Conservation (phyloP, 371 early-diverging fungal species). For the Haplosporangium sp. region DNA sequence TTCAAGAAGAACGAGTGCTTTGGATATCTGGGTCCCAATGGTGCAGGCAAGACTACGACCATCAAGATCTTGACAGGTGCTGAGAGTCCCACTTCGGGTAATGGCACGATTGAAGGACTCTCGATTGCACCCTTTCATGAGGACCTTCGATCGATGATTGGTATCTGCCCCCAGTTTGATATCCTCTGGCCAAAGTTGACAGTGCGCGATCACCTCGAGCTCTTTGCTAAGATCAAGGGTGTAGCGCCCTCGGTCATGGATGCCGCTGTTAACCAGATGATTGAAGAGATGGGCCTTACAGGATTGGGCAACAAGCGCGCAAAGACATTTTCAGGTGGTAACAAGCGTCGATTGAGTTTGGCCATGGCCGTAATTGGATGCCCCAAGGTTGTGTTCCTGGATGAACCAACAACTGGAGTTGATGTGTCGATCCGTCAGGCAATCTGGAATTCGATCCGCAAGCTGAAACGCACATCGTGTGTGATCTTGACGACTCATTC, state of each 20-base stretch:
- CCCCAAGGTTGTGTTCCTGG: slow-evolving; percentile 69
- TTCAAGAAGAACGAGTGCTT: slow-evolving; percentile 64
- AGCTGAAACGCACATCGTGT: slow-evolving; percentile 56
- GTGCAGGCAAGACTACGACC: slow-evolving; percentile 66
- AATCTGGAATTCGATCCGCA: slow-evolving; percentile 61
- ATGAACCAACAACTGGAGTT: slow-evolving; percentile 73
- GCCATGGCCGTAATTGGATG: slow-evolving; percentile 67
- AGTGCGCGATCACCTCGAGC: slow-evolving; percentile 58
- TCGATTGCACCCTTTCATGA: slow-evolving; percentile 50
- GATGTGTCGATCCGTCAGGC: slow-evolving; percentile 59
- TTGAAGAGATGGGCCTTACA: slow-evolving; percentile 54
- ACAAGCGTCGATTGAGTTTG: slow-evolving; percentile 68
- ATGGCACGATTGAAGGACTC: slow-evolving; percentile 65
- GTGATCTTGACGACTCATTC: slow-evolving; percentile 60
- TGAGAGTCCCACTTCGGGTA: slow-evolving; percentile 64
- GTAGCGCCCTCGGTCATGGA: slow-evolving; percentile 33
- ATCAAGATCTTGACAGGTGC: slow-evolving; percentile 74
- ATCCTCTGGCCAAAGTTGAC: slow-evolving; percentile 61
- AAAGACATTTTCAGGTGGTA: slow-evolving; percentile 64
- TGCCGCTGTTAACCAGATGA: slow-evolving; percentile 33
- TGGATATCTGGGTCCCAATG: slow-evolving; percentile 71
- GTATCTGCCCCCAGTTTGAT: slow-evolving; percentile 68
- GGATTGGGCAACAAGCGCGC: slow-evolving; percentile 41
- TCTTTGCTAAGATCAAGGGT: slow-evolving; percentile 58
- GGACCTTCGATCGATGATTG: slow-evolving; percentile 54